These are phyloP conservation scores for Citrullus mucosospermus DNA, from an alignment of 306 rosid genomes.

Conservation along the genomic window DNA sequence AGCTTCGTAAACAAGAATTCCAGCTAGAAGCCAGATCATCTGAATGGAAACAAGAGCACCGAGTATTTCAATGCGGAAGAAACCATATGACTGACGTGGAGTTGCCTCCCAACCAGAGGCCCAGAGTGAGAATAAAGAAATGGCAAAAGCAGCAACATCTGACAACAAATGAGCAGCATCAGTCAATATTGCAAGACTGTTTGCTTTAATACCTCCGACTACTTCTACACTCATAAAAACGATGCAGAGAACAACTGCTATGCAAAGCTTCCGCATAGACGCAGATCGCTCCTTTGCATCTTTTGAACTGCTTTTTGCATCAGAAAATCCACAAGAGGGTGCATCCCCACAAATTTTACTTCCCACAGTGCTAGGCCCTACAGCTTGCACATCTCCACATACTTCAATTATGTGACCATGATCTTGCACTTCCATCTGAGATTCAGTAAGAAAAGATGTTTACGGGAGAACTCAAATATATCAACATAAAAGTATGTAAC, in stretches of 20 bases:
- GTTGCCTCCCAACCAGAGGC: constrained; percentile 60
- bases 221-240: constrained; percentile 49
- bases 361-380: constrained; percentile 14
- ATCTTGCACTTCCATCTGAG: constrained; percentile 45
- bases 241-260: constrained; percentile 37
- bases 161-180: constrained; percentile 54
- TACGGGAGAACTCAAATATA: background rate
- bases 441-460: background rate
- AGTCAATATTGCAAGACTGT: constrained; percentile 59
- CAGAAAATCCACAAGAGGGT: constrained; percentile 46
- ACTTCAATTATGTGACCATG: constrained; percentile 35
- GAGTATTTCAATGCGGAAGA: constrained; percentile 44
- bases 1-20: constrained; percentile 53
- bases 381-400: constrained; percentile 21
- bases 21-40: constrained; percentile 65
- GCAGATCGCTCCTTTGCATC: constrained; percentile 38
- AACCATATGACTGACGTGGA: constrained; percentile 55
- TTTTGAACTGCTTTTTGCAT: constrained; percentile 29
- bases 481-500: background rate
- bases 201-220: constrained; percentile 44
- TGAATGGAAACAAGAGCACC: constrained; percentile 57
- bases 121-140: constrained; percentile 46
- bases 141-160: constrained; percentile 57
- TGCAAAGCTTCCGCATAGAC: constrained; percentile 39
- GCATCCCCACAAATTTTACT: constrained; percentile 45